Evolutionary conservation across 2,329 filamentous ascomycete genomes (phyloP).

Genomic region (Ceratocystiopsis brevicomis): DNA sequence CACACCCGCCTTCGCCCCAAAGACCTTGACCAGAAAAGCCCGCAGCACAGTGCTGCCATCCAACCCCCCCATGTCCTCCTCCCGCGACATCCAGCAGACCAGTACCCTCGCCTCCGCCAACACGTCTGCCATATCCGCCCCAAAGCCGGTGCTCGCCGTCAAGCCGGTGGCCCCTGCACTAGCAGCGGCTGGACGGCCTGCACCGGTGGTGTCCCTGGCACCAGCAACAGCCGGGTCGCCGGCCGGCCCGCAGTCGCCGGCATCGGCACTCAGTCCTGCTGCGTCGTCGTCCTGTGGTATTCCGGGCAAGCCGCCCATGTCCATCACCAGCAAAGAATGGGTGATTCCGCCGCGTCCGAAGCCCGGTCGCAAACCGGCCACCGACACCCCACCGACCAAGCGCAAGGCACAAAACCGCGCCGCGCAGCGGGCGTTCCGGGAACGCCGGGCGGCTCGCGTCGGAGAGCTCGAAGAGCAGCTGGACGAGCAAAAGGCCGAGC

Average conservation of each 20-base stretch:
- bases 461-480: conserved; percentile 53
- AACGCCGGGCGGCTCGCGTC: conserved; percentile 69
- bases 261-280: conserved; percentile 10
- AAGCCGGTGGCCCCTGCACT: conserved; percentile 6
- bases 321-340: conserved; percentile 70
- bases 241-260: conserved; percentile 17
- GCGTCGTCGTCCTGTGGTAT: too few relatives aligned
- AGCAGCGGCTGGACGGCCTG: conserved; percentile 7
- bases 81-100: conserved; percentile 4
- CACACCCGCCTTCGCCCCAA: background rate
- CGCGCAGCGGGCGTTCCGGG: conserved; percentile 77
- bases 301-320: conserved; percentile 23
- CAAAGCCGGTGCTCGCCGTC: conserved; percentile 7
- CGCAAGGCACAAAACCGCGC: conserved; percentile 87
- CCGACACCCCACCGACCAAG: conserved; percentile 81
- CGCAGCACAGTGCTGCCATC: conserved; percentile 1
- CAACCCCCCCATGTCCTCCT: conserved; percentile 5
- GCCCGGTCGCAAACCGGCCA: conserved; percentile 84
- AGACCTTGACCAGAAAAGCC: too few relatives aligned
- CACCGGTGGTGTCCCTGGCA: too few relatives aligned
- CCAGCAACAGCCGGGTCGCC: too few relatives aligned
- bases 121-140: conserved; percentile 4
- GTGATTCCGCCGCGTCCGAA: conserved; percentile 68
- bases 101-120: background rate
- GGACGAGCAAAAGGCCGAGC: conserved; percentile 37